Conservation (phyloP, 2,329 filamentous ascomycete species). For the Diaporthe ampelina region DNA sequence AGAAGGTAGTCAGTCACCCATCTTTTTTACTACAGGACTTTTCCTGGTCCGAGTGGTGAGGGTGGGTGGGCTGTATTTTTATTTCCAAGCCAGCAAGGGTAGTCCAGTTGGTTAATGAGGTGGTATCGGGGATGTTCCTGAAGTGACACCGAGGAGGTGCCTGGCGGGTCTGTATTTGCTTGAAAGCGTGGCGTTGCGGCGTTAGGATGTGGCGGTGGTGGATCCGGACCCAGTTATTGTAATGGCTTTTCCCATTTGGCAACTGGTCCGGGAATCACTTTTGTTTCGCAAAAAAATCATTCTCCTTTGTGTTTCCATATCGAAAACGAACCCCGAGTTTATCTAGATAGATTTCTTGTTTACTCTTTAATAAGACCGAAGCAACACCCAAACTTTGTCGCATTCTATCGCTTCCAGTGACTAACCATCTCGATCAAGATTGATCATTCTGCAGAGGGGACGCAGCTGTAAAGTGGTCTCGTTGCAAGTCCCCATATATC, state of each 20-base stretch:
- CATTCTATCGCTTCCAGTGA: background rate
- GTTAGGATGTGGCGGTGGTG: background rate
- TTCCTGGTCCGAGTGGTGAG: constrained; percentile 17
- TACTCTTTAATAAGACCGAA: constrained; percentile 15
- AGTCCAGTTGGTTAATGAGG: constrained; percentile 3
- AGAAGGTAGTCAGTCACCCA: constrained; percentile 14
- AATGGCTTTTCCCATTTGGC: background rate
- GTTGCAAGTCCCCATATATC: no score
- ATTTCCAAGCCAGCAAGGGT: background rate
- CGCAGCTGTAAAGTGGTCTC: no score
- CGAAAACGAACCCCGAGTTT: background rate
- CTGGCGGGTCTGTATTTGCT: background rate
- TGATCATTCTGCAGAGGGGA: background rate
- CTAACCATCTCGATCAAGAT: background rate
- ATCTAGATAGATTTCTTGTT: constrained; percentile 9
- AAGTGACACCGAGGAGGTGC: background rate
- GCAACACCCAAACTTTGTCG: background rate
- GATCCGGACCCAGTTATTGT: background rate
- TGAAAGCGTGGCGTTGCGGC: constrained; percentile 19
- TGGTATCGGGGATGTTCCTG: background rate
- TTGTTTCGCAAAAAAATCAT: background rate
- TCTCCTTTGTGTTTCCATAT: background rate
- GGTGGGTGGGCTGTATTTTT: constrained; percentile 28
- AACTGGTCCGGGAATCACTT: background rate
- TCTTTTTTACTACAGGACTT: constrained; percentile 16